Evolutionary conservation across 2,329 filamentous ascomycete genomes (phyloP), one percentile per base, ranked within the genome.

Genomic region (Botrytis fragariae): DNA sequence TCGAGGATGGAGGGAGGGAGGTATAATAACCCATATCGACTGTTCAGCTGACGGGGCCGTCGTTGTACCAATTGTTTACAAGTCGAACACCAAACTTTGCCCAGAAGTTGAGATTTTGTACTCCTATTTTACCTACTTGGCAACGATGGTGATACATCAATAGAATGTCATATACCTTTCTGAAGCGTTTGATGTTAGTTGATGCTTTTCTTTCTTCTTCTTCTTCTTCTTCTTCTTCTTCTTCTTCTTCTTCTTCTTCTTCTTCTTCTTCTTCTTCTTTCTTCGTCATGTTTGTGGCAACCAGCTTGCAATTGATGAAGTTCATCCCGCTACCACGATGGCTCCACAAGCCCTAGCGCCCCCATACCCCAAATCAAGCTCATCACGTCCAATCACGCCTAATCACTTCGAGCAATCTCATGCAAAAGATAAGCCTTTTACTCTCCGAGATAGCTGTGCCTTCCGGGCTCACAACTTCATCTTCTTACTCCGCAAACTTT

Each of bases 291-390:
- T 63, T 63, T 44, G 61, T 16, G 61, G n/a, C 32, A 67, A 44
- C 45, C n/a, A 29, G 51, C 32, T 39, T 54, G 14, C 4, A 67
- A 54, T 25, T 67, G 32, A 54, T 54, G 45, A 54, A 51, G 45
- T 54, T 54, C 45, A 39, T 54, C 64, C 64, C 32, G 16, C 48
- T 67, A 51, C 63, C 29, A 51, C 32, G 44, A 22, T 48, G 20
- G 22, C 64, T 54, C 64, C 35, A 67, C 65, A 67, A 67, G 61
- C 70, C 60, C 61, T 67, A 67, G 70, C 61, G 70, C n/a, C n/a
- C 61, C 48, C 45, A 35, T 67, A 67, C 61, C 48, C 70, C 70
- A 67, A 67, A 59, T 67, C 48, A 59, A 65, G 20, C 44, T 37
- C 45, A 39, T 20, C 44, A 59, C 22, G 37, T 14, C 48, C 45